phyloP scores from a whole-genome alignment of 202 grass and related monocot species.

The Bolboschoenoplectus hybrid region DNA sequence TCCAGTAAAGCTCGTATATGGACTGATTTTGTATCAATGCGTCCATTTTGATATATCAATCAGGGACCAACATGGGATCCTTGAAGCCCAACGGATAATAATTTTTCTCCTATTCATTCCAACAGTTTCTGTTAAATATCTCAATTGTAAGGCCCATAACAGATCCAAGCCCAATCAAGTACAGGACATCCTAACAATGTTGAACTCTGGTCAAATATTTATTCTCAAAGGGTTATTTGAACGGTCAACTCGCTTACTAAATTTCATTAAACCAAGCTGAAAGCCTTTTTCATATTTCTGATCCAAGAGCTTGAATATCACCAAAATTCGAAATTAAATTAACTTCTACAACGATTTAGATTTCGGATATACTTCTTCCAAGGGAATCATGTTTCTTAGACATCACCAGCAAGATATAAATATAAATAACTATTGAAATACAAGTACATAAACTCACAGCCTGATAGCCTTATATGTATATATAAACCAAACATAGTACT shows the following conservation, averaged over 20 bases:
- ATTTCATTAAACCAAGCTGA: not conserved
- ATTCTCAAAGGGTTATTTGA: not conserved
- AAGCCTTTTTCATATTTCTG: not conserved
- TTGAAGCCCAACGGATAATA: no score
- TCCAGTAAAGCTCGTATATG: no score
- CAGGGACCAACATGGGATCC: no score
- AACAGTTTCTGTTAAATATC: not conserved
- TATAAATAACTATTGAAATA: not conserved
- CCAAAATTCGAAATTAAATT: not conserved
- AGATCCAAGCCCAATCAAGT: not conserved
- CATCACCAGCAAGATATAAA: not conserved
- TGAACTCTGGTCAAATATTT: not conserved
- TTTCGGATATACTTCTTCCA: not conserved
- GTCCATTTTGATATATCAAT: no score
- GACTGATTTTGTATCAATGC: no score
- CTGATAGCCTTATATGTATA: not conserved
- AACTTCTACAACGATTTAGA: not conserved
- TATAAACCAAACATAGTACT: conserved; percentile 17
- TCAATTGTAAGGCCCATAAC: not conserved
- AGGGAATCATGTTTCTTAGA: not conserved
- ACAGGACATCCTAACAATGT: not conserved
- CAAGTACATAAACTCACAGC: conserved; percentile 12
- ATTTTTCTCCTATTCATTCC: not conserved
- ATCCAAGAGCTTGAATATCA: not conserved
- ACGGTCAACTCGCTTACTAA: not conserved